A percentile compares a stretch with the other conserved stretches of the same genome.
Evolutionary conservation across 129 eudicot species (phyloP).

Genomic region (Chrysanthemum makinoi): DNA sequence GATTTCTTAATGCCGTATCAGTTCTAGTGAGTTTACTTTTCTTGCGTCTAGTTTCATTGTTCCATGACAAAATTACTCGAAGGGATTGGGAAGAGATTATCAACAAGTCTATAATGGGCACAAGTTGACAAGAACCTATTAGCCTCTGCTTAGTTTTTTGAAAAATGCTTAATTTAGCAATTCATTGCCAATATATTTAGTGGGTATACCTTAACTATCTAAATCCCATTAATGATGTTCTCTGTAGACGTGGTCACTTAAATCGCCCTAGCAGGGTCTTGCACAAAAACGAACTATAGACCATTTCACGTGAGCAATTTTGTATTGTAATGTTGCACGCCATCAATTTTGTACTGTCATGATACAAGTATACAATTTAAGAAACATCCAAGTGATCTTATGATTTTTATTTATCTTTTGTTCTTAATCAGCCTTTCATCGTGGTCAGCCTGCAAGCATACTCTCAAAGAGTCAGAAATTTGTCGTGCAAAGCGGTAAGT

Average conservation of each 20-base stretch:
- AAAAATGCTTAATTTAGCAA: background rate
- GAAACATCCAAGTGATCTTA: conserved; percentile 20
- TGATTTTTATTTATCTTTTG: conserved; percentile 17
- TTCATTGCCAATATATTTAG: background rate
- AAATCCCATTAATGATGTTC: background rate
- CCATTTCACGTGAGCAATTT: no score
- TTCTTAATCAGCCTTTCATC: conserved; percentile 64
- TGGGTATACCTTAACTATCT: no score
- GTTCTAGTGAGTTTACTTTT: no score
- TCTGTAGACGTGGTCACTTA: background rate
- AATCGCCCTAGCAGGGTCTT: background rate
- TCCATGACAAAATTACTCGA: no score
- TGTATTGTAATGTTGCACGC: no score
- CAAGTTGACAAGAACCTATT: background rate
- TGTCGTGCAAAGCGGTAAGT: conserved; percentile 81
- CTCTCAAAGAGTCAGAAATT: conserved; percentile 60
- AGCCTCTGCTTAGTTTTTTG: background rate
- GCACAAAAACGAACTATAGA: background rate
- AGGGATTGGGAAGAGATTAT: no score
- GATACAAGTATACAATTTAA: background rate
- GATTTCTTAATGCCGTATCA: no score
- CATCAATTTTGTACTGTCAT: background rate
- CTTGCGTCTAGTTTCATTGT: no score
- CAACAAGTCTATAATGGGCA: background rate
- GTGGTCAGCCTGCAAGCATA: conserved; percentile 75